phyloP scores from a whole-genome alignment of 2,329 filamentous ascomycete genomes.

The Graphilbum sp. region DNA sequence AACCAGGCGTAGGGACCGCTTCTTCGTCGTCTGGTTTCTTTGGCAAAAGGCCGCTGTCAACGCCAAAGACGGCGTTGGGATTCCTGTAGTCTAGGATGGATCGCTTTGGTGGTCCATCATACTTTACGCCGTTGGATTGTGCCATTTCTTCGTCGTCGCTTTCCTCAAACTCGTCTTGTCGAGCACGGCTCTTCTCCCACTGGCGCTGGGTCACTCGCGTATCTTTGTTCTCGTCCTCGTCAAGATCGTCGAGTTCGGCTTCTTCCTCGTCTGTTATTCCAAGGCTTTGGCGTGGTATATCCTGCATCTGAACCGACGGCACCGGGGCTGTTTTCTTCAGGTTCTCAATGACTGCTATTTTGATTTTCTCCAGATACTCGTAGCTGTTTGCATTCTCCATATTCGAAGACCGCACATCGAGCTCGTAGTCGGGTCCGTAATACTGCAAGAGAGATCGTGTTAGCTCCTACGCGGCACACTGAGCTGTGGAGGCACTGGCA shows the following conservation, averaged over 20 bases:
- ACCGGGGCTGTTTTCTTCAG: conserved; percentile 70
- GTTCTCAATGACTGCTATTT: conserved; percentile 70
- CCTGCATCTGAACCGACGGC: conserved; percentile 83
- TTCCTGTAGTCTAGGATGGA: conserved; percentile 37
- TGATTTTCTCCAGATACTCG: conserved; percentile 69
- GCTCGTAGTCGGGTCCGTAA: conserved; percentile 77
- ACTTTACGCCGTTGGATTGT: conserved; percentile 48
- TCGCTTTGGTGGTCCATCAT: conserved; percentile 25
- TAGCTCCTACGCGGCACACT: no score
- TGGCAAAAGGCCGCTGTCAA: conserved; percentile 8
- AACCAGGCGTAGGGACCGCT: no score
- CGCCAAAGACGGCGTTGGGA: conserved; percentile 24
- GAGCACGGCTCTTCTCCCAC: conserved; percentile 63
- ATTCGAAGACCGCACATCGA: conserved; percentile 77
- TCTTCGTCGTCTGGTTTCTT: not conserved
- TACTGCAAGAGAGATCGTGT: conserved; percentile 35
- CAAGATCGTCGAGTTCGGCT: conserved; percentile 48
- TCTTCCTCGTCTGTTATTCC: conserved; percentile 52
- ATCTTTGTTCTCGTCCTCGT: conserved; percentile 79
- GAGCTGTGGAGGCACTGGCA: no score
- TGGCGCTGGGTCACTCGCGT: conserved; percentile 64
- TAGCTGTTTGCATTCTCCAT: conserved; percentile 83
- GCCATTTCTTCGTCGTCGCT: conserved; percentile 80
- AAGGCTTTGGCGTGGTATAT: conserved; percentile 47
- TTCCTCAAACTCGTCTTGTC: conserved; percentile 69